Conservation (phyloP, 306 rosid genomes). For the Mucuna pruriens region DNA sequence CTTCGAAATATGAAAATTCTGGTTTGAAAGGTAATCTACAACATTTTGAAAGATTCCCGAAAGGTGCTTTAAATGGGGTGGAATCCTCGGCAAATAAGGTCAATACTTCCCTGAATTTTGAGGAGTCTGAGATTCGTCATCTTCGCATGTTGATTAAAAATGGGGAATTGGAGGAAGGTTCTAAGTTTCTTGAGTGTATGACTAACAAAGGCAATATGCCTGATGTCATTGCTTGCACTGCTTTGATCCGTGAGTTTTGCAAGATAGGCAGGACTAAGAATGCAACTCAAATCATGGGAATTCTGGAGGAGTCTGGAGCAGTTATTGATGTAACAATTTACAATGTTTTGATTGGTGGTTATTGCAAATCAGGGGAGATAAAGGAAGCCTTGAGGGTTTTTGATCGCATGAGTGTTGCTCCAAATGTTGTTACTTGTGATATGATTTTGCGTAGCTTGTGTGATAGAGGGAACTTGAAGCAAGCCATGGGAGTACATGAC, state of each 20-base stretch:
- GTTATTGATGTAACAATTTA: slow-evolving; percentile 75
- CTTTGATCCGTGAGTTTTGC: slow-evolving; percentile 74
- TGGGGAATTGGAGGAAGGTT: slow-evolving; percentile 76
- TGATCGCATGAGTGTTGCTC: slow-evolving; percentile 71
- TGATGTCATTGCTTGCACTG: slow-evolving; percentile 67
- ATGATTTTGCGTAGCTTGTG: slow-evolving; percentile 70
- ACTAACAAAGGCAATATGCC: slow-evolving; percentile 62
- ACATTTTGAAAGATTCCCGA: slow-evolving; percentile 33
- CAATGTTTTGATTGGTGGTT: slow-evolving; percentile 45
- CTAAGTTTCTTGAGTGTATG: slow-evolving; percentile 62
- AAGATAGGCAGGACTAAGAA: slow-evolving; percentile 67
- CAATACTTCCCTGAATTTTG: slow-evolving; percentile 48
- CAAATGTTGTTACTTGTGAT: slow-evolving; percentile 73
- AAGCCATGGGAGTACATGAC: slow-evolving; percentile 76
- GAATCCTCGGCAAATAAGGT: slow-evolving; percentile 28
- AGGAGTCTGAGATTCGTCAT: slow-evolving; percentile 61
- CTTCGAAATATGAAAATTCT: slow-evolving; percentile 49
- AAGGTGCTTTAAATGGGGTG: slow-evolving; percentile 45
- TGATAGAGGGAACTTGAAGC: slow-evolving; percentile 69
- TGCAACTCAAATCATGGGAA: slow-evolving; percentile 66
- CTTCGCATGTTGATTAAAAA: slow-evolving; percentile 60
- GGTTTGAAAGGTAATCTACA: slow-evolving; percentile 56
- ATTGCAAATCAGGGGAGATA: slow-evolving; percentile 76
- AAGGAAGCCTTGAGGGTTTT: slow-evolving; percentile 63
- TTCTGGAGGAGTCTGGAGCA: slow-evolving; percentile 69